phyloP scores from a whole-genome alignment of 1,284 basidiomycete species.

The Trichosporon faecale region DNA sequence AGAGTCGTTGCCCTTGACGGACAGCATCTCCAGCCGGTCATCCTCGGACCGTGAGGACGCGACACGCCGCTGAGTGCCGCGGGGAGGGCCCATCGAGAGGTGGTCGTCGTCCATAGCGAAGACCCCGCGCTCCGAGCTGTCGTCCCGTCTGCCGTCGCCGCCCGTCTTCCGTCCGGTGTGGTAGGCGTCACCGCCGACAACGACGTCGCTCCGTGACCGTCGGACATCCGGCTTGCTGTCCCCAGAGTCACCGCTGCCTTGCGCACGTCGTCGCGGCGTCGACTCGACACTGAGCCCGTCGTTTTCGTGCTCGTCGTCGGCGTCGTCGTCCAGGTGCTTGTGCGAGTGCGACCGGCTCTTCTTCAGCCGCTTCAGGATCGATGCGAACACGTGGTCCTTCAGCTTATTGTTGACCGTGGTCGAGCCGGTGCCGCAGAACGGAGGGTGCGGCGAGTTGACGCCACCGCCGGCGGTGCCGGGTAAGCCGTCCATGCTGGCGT shows the following conservation, averaged over 20 bases:
- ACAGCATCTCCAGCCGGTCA: neutral
- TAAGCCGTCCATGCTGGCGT: conserved; percentile 18
- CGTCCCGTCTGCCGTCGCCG: conserved; percentile 26
- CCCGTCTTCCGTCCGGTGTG: neutral
- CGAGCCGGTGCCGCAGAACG: conserved; percentile 78
- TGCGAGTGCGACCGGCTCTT: conserved; percentile 31
- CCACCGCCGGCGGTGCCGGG: conserved; percentile 8
- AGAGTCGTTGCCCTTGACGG: neutral
- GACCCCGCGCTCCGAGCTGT: conserved; percentile 46
- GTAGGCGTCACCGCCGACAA: conserved; percentile 1
- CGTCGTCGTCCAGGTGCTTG: conserved; percentile 38
- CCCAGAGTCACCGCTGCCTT: neutral
- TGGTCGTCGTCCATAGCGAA: conserved; percentile 54
- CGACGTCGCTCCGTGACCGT: conserved; percentile 15
- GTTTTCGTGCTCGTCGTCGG: conserved; percentile 45
- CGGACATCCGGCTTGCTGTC: neutral
- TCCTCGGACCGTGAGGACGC: neutral
- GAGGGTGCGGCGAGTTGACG: conserved; percentile 46
- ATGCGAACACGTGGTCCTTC: conserved; percentile 88
- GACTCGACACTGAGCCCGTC: conserved; percentile 13
- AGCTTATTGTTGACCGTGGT: conserved; percentile 87
- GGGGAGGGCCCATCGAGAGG: conserved; percentile 9
- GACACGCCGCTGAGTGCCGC: neutral
- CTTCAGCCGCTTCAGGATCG: conserved; percentile 64
- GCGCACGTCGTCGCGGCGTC: neutral